Conservation (phyloP, 805 yeast species). For the Henningerozyma blattae region DNA sequence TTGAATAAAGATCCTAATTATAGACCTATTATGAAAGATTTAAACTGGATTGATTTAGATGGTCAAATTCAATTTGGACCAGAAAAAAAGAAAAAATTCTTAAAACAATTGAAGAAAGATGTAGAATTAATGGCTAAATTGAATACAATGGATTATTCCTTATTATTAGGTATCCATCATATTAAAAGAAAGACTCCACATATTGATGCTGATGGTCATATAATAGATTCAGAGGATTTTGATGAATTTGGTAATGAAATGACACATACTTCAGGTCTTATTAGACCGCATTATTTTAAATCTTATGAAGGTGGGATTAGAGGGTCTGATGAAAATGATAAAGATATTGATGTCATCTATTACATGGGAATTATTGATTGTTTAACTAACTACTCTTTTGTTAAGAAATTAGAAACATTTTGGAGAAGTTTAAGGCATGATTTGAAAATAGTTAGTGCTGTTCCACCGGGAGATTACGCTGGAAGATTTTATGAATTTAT, state of each 20-base stretch:
- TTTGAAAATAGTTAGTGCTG: constrained; percentile 65
- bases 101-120: constrained; percentile 64
- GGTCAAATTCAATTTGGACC: constrained; percentile 70
- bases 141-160: constrained; percentile 92
- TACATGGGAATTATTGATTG: constrained; percentile 93
- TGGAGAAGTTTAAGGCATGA: constrained; percentile 66
- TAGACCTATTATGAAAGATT: constrained; percentile 60
- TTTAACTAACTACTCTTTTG: constrained; percentile 63
- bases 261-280: not conserved
- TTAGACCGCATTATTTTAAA: constrained; percentile 39
- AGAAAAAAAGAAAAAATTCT: constrained; percentile 41
- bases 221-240: not conserved
- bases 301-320: constrained; percentile 77
- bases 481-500: constrained; percentile 72
- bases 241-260: not conserved
- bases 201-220: constrained; percentile 4
- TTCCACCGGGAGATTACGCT: constrained; percentile 87
- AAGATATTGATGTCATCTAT: constrained; percentile 58
- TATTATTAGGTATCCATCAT: constrained; percentile 81
- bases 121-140: constrained; percentile 57
- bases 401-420: constrained; percentile 74
- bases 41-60: constrained; percentile 69
- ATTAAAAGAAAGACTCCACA: too few relatives aligned
- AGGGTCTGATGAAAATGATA: constrained; percentile 41
- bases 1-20: constrained; percentile 15